Evolutionary conservation across 352 stramenopile species (phyloP).

Genomic region (Phytophthora melonis): DNA sequence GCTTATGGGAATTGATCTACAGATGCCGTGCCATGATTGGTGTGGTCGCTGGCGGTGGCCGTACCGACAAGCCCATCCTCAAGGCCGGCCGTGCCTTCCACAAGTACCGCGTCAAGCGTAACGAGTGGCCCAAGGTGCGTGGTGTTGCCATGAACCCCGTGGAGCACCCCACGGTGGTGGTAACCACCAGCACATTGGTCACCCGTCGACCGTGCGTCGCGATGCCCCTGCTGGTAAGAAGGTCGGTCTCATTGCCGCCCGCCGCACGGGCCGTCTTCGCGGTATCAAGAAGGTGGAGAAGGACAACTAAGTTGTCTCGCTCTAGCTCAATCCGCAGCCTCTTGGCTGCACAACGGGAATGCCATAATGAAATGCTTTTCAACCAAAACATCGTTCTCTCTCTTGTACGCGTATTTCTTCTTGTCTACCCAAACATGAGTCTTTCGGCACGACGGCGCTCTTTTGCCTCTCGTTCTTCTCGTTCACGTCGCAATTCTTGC

Average conservation of each 20-base stretch:
- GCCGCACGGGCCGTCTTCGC: conserved; percentile 97
- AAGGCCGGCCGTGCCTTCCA: conserved; percentile 98
- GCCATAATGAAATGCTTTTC: conserved; percentile 57
- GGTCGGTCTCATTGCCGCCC: conserved; percentile 98
- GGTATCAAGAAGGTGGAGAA: conserved; percentile 98
- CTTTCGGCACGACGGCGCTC: conserved; percentile 43
- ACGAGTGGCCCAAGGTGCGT: conserved; percentile 99
- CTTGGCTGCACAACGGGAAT: conserved; percentile 49
- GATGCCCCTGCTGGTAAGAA: conserved; percentile 97
- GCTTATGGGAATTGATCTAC: conserved; percentile 38
- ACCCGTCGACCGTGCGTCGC: conserved; percentile 96
- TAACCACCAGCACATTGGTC: conserved; percentile 99
- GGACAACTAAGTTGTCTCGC: conserved; percentile 74
- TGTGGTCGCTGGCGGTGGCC: conserved; percentile 98
- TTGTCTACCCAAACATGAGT: conserved; percentile 30
- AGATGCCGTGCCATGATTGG: conserved; percentile 97
- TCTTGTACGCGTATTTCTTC: not conserved
- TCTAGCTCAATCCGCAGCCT: conserved; percentile 27
- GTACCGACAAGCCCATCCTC: conserved; percentile 99
- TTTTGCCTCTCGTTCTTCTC: conserved; percentile 40
- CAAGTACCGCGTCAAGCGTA: conserved; percentile 99
- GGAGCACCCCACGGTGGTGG: conserved; percentile 99
- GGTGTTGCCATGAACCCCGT: conserved; percentile 99
- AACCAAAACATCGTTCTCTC: conserved; percentile 13
- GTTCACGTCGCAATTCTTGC: conserved; percentile 54